phyloP scores from a whole-genome alignment of 257 asterid genomes.

The Lithospermum erythrorhizon region DNA sequence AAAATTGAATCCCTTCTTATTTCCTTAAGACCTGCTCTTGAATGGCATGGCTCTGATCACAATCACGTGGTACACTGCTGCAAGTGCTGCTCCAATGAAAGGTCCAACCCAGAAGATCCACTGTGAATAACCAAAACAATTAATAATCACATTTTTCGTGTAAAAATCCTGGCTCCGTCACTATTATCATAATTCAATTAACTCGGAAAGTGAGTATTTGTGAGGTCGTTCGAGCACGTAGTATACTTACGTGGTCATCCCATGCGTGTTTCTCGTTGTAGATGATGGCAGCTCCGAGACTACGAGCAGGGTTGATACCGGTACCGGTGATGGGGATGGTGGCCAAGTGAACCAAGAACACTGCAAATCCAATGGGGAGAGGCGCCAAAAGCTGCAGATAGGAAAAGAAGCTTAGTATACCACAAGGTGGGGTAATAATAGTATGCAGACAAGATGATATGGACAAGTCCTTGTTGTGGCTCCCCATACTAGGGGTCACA shows the following conservation, averaged over 20 bases:
- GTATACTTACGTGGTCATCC: conserved; percentile 36
- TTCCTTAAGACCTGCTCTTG: conserved; percentile 32
- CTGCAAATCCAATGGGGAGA: conserved; percentile 43
- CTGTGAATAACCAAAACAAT: conserved; percentile 12
- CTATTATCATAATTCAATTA: too few relatives aligned
- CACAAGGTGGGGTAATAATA: not conserved
- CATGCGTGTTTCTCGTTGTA: conserved; percentile 32
- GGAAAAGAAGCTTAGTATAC: too few relatives aligned
- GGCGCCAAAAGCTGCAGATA: conserved; percentile 37
- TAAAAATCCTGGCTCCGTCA: not conserved
- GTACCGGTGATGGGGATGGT: conserved; percentile 48
- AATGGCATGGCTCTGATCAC: conserved; percentile 57
- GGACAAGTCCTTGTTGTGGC: not conserved
- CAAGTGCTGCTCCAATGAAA: conserved; percentile 54
- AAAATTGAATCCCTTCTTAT: not conserved
- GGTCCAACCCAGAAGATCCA: conserved; percentile 69
- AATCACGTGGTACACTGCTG: conserved; percentile 47
- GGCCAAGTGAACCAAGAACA: conserved; percentile 42
- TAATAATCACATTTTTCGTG: too few relatives aligned
- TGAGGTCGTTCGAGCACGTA: not conserved
- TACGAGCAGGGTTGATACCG: conserved; percentile 43
- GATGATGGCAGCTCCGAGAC: conserved; percentile 47
- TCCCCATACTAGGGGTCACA: not conserved
- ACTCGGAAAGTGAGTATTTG: too few relatives aligned
- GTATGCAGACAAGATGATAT: not conserved